Conservation (phyloP, 148 eudicot species). For the Arctostaphylos glauca region DNA sequence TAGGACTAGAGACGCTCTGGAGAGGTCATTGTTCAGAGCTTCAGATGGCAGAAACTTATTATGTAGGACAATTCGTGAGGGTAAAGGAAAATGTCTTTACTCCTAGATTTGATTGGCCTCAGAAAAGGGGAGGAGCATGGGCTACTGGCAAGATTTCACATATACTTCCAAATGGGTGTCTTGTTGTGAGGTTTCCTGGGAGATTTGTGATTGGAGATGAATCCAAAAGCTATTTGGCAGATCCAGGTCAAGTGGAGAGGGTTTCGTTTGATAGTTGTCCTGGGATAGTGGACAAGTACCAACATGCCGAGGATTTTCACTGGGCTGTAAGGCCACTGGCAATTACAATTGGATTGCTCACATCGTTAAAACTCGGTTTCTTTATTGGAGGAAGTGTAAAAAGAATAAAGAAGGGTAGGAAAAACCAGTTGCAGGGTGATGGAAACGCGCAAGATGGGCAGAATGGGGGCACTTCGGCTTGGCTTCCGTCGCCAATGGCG, state of each 20-base stretch:
- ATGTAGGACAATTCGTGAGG: constrained; percentile 65
- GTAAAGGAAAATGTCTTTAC: constrained; percentile 44
- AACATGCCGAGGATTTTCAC: constrained; percentile 78
- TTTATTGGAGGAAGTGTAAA: constrained; percentile 50
- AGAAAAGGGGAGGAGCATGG: constrained; percentile 52
- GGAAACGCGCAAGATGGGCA: constrained; percentile 36
- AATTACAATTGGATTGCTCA: constrained; percentile 61
- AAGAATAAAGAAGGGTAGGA: constrained; percentile 34
- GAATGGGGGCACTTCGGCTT: constrained; percentile 41
- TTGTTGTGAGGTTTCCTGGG: constrained; percentile 66
- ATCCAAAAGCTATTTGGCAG: constrained; percentile 47
- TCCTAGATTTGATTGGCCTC: constrained; percentile 83
- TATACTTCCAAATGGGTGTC: constrained; percentile 78
- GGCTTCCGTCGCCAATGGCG: constrained; percentile 61
- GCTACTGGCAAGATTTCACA: constrained; percentile 69
- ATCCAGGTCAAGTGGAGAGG: constrained; percentile 73
- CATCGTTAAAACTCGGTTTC: constrained; percentile 42
- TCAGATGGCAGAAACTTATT: constrained; percentile 51
- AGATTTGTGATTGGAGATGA: constrained; percentile 42
- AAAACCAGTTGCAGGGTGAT: constrained; percentile 24
- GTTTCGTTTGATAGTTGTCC: constrained; percentile 63
- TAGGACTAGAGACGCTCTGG: constrained; percentile 78
- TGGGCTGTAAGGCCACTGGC: constrained; percentile 81
- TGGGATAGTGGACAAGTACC: constrained; percentile 66
- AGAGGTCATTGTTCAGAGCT: constrained; percentile 59